Conservation (phyloP, 2,329 filamentous ascomycete species). For the Pestalotiopsis sp. region DNA sequence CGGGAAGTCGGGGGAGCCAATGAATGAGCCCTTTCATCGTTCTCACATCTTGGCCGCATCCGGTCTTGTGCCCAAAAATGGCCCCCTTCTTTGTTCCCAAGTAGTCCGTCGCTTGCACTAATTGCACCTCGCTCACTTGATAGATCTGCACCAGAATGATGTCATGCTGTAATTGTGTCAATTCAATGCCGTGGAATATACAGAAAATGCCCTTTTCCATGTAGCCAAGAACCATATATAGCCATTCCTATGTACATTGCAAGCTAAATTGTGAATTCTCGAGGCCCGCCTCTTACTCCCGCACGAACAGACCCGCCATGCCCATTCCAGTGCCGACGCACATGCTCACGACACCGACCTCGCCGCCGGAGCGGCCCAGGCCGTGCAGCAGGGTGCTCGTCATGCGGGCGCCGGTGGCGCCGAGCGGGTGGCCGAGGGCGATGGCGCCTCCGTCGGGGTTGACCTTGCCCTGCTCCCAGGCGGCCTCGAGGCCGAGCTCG, state of each 20-base stretch:
- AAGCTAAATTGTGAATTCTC: neutral
- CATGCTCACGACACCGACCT: conserved; percentile 89
- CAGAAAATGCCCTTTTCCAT: neutral
- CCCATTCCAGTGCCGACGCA: conserved; percentile 85
- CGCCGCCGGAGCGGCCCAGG: conserved; percentile 67
- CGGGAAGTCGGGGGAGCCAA: neutral
- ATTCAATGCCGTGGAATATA: too few species aligned
- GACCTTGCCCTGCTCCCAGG: conserved; percentile 66
- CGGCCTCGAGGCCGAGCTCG: conserved; percentile 65
- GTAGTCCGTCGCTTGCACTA: too few species aligned
- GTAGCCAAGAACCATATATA: neutral
- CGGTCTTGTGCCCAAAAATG: neutral
- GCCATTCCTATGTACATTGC: neutral
- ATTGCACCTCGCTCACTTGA: too few species aligned
- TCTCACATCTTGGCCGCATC: neutral
- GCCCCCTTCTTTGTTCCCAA: too few species aligned
- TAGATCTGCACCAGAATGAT: too few species aligned
- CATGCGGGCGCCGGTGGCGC: conserved; percentile 84
- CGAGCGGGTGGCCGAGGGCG: conserved; percentile 88
- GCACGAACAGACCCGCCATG: conserved; percentile 69
- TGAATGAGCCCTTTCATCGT: neutral
- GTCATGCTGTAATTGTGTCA: too few species aligned
- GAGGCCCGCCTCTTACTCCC: conserved; percentile 46
- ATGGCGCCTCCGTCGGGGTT: conserved; percentile 95
- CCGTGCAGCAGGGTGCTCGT: conserved; percentile 70